Conservation (phyloP, 164 flowering plant species). For the Kalanchoe fedtschenkoi region DNA sequence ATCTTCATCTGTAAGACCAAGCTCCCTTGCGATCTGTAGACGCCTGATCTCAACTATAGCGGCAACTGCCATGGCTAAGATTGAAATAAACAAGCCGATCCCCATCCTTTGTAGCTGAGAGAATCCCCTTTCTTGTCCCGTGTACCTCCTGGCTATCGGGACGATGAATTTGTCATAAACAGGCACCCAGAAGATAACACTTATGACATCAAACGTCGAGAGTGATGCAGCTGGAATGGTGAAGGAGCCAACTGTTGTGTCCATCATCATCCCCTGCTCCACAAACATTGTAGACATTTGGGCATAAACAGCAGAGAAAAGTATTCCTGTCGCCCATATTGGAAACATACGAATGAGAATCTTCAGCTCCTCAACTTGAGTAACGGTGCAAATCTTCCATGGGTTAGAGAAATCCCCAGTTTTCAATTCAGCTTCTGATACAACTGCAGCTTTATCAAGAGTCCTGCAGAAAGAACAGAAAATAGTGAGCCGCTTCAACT, state of each 20-base stretch:
- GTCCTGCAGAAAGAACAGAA: constrained; percentile 29
- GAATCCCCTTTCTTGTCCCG: constrained; percentile 73
- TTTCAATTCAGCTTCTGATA: constrained; percentile 41
- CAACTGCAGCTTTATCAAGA: constrained; percentile 71
- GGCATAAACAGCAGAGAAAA: constrained; percentile 76
- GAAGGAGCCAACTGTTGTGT: constrained; percentile 67
- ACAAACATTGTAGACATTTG: constrained; percentile 88
- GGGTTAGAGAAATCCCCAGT: constrained; percentile 44
- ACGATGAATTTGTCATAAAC: constrained; percentile 61
- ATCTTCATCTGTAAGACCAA: constrained; percentile 28
- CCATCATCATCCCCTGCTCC: constrained; percentile 75
- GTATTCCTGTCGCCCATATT: constrained; percentile 80
- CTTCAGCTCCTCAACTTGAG: constrained; percentile 82
- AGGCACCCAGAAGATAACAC: constrained; percentile 85
- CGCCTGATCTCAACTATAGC: constrained; percentile 67
- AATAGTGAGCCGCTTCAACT: neutral
- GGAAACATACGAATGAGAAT: constrained; percentile 85
- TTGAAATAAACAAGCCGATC: constrained; percentile 66
- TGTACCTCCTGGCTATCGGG: constrained; percentile 62
- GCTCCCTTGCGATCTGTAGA: constrained; percentile 38
- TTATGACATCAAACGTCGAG: constrained; percentile 65
- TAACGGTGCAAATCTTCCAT: constrained; percentile 77
- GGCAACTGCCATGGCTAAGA: constrained; percentile 65
- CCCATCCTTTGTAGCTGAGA: constrained; percentile 83
- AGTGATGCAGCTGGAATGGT: constrained; percentile 79